Evolutionary conservation across 2,329 filamentous ascomycete species (phyloP).

Genomic region (Spiromastix sp.): DNA sequence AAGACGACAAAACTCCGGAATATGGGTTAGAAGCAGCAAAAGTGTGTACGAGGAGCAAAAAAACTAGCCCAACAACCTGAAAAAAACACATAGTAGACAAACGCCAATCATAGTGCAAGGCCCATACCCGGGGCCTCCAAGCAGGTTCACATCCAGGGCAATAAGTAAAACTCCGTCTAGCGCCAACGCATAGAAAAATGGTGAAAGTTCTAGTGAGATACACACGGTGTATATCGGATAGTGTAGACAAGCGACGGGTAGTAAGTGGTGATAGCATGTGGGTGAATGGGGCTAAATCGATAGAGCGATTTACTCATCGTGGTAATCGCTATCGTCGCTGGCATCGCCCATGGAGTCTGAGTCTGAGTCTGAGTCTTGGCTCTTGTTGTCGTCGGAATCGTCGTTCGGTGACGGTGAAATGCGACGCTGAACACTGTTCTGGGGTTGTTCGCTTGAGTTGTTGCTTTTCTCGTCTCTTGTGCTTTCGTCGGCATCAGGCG

Average conservation of each 20-base stretch:
- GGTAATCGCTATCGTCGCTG: conserved; percentile 4
- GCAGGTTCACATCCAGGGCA: background rate
- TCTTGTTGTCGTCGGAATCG: background rate
- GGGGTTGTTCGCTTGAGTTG: background rate
- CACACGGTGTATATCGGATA: background rate
- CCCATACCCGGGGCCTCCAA: background rate
- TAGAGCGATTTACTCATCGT: background rate
- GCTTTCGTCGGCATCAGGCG: background rate
- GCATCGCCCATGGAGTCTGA: background rate
- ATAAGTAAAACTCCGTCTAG: background rate
- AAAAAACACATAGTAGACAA: background rate
- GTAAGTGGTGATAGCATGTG: too few species aligned
- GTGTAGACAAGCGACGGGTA: background rate
- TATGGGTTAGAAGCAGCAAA: background rate
- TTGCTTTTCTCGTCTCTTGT: background rate
- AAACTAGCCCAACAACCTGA: too few species aligned
- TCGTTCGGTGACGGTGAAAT: background rate
- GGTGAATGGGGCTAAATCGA: too few species aligned
- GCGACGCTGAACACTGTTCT: background rate
- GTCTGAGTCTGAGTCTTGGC: background rate
- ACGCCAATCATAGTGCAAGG: background rate
- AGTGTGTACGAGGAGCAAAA: background rate
- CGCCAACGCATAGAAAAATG: background rate
- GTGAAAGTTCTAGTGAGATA: too few species aligned
- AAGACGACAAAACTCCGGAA: background rate